A percentile compares a stretch with the other conserved stretches of the same genome.
These are phyloP conservation scores for Agastache rugosa DNA, from an alignment of 257 asterid species.

Conservation along the genomic window DNA sequence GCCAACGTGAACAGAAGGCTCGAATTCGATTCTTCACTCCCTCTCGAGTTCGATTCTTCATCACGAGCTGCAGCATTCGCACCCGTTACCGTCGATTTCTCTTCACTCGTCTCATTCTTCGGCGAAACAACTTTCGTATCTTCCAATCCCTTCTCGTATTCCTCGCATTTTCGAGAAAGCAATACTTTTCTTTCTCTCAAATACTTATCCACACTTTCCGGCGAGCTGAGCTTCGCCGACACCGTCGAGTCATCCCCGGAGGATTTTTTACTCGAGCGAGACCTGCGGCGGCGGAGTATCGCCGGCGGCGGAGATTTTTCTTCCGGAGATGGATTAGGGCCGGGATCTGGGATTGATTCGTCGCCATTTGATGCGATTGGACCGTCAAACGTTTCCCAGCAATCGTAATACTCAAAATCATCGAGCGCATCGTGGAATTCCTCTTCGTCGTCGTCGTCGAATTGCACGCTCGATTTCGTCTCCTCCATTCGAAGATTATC, in stretches of 20 bases:
- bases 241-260: constrained; percentile 37
- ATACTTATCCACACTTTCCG: constrained; percentile 42
- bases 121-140: constrained; percentile 33
- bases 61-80: constrained; percentile 27
- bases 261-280: constrained; percentile 28
- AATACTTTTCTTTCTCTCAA: constrained; percentile 36
- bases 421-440: constrained; percentile 61
- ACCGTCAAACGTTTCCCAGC: constrained; percentile 42
- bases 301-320: constrained; percentile 37
- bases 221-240: constrained; percentile 36
- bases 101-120: constrained; percentile 37
- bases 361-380: constrained; percentile 36
- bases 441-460: constrained; percentile 40
- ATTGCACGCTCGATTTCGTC: constrained; percentile 33
- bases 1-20: constrained; percentile 49
- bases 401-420: constrained; percentile 59
- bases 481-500: constrained; percentile 46
- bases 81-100: constrained; percentile 42
- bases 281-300: constrained; percentile 53
- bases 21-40: constrained; percentile 44
- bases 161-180: constrained; percentile 42
- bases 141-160: constrained; percentile 37
- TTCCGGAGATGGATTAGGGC: constrained; percentile 35
- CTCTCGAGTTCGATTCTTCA: constrained; percentile 48
- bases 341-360: constrained; percentile 36